These are phyloP conservation scores for Micractinium conductrix DNA, from an alignment of 139 green algal species.

Conservation along the genomic window DNA sequence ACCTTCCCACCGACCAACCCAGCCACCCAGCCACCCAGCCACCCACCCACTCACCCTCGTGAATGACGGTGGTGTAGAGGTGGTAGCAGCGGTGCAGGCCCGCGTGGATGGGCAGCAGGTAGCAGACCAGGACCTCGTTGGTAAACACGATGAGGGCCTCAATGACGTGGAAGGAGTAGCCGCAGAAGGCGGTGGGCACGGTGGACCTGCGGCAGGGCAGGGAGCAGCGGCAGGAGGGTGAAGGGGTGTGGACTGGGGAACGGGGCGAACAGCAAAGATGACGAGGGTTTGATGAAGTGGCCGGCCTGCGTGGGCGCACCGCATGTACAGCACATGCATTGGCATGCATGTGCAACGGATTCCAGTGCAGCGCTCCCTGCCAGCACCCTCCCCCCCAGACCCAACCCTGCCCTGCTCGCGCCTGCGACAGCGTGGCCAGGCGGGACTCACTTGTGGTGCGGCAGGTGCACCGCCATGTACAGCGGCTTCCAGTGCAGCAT, in stretches of 20 bases:
- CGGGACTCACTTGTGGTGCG: slow-evolving; percentile 85
- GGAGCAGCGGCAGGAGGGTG: too few species aligned
- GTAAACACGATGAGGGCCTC: slow-evolving; percentile 90
- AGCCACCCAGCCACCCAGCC: too few species aligned
- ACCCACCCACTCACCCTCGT: slow-evolving; percentile 64
- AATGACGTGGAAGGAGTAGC: slow-evolving; percentile 86
- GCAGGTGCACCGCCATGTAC: slow-evolving; percentile 78
- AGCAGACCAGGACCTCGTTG: slow-evolving; percentile 85
- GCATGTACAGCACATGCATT: too few species aligned
- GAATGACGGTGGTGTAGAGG: slow-evolving; percentile 86
- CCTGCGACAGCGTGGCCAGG: too few species aligned
- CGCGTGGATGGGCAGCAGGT: slow-evolving; percentile 84
- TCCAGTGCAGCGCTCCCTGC: too few species aligned
- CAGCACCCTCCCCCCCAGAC: too few species aligned
- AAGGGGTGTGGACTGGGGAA: neutral
- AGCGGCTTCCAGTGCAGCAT: slow-evolving; percentile 85
- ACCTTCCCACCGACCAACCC: too few species aligned
- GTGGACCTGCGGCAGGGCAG: slow-evolving; percentile 61
- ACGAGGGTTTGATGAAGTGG: too few species aligned
- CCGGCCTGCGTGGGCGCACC: too few species aligned
- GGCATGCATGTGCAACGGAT: too few species aligned
- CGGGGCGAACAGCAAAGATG: too few species aligned
- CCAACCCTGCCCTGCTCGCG: too few species aligned
- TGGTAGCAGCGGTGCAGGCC: slow-evolving; percentile 87
- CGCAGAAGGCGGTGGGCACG: slow-evolving; percentile 81